Base-by-base conservation (phyloP, 1,139 yeast species). In the Hansenula lynferdii region DNA sequence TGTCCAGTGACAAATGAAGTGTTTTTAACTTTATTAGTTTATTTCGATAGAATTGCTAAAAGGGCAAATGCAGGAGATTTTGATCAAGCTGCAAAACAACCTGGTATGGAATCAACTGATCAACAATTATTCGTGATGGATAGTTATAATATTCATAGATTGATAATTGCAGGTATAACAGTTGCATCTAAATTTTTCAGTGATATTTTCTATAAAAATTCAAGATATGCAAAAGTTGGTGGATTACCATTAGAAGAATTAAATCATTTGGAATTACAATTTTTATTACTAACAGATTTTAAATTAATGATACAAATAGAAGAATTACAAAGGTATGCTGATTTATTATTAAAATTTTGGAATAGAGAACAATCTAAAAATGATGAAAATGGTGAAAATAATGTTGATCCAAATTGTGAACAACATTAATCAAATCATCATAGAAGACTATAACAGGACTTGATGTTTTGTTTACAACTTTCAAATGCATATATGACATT, bases 1-100 rank as follows among this genome's bases (percentile, higher is more conserved):
- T 92, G 99, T 61, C 98, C 99, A 0, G 94, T 94, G 17, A 90
- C 98, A 2, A 92, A 92, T 62, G 98, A 94, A 58, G 97, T 94
- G 23, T 92, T 90, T 60, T 68, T 92, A 37, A 82, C 96, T 26
- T 65, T 94, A 39, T 68, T 92, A 50, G 97, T 94, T 20, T 94
- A 92, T 61, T 89, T 92, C 64, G 99, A 92, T 62, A 69, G 98
- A 47, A 87, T 92, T 39, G 95, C 96, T 15, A 86, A 85, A 57
- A 75, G 86, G 48, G 96, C 96, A 40, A 85, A 85, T 56, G 77
- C 70, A 28, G 69, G 68, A 11, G 70, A 64, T 15, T 50, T 56
- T 34, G 46, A 51, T 35, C 34, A 30, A 31, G 40, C 35, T 3
- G 39, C 33, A 39, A 38, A 49, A 38, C 40, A 49, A 23, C 16